A percentile compares a stretch with the other conserved stretches of the same genome.
phyloP scores from a whole-genome alignment of 345 rosid species.

The Pistacia vera region DNA sequence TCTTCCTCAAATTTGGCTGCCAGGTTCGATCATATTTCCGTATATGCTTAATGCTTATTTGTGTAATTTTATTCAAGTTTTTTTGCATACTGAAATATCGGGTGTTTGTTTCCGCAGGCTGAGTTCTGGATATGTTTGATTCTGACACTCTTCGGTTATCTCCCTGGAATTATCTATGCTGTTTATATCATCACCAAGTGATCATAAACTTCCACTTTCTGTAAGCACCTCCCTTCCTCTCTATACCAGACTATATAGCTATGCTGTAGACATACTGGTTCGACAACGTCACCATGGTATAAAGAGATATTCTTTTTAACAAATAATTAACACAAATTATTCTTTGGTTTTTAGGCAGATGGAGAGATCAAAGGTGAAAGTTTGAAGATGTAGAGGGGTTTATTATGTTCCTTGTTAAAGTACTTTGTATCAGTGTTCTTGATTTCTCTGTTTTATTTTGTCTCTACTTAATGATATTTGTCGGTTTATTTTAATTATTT shows the following conservation, averaged over 20 bases:
- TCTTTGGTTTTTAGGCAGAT: conserved; percentile 8
- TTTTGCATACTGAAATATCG: not conserved
- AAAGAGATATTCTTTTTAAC: too few relatives aligned
- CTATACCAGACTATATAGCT: too few relatives aligned
- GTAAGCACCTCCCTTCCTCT: not conserved
- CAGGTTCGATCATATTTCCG: conserved; percentile 28
- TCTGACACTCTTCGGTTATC: conserved; percentile 63
- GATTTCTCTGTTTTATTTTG: not conserved
- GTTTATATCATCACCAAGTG: conserved; percentile 64
- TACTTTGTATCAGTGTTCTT: too few relatives aligned
- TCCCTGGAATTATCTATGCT: conserved; percentile 87
- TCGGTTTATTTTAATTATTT: too few relatives aligned
- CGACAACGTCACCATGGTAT: too few relatives aligned
- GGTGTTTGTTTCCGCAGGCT: conserved; percentile 29
- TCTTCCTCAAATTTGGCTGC: conserved; percentile 84
- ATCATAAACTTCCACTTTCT: not conserved
- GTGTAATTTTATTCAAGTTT: not conserved
- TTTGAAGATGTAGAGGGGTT: too few relatives aligned
- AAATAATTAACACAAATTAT: not conserved
- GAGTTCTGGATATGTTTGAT: conserved; percentile 93
- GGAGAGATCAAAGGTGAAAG: not conserved
- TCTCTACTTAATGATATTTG: too few relatives aligned
- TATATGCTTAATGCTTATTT: too few relatives aligned
- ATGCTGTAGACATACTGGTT: too few relatives aligned
- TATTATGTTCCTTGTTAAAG: too few relatives aligned